Base-by-base conservation (phyloP, 2,329 filamentous ascomycete genomes). In the Exophiala aquamarina region DNA sequence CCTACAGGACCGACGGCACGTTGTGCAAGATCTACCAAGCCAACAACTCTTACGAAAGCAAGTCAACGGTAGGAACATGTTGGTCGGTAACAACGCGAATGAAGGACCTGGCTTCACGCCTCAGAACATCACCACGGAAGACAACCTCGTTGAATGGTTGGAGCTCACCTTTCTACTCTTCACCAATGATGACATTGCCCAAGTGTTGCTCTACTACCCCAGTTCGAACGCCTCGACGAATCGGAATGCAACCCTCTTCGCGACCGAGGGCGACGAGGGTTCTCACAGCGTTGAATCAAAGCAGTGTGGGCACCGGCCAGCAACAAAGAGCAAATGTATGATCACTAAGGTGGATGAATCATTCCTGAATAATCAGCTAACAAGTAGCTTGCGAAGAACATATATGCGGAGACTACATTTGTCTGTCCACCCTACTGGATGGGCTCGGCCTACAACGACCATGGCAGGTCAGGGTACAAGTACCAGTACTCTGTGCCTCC, bases 361-460 rank as follows among this genome's bases (percentile, higher is more conserved):
- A 34, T 34, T 34, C 11, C 23, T 26, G n/a, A n/a, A n/a, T 26
- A 6, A 6, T 26, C 19, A 17, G 17, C 44, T 45, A 28, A 52
- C 29, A 3, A 23, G 15, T 20, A 36, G 8, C 6, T 26, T 6
- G 11, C 2, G 8, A 50, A 61, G 36, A 76, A 79, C 57, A 72
- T 82, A 38, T 76, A 75, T 52, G 76, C 72, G 33, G 79, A 83
- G 60, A 67, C 72, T 1, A 76, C 75, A 2, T 81, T 81, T 50
- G 67, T 75, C 34, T 82, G 79, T 58, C 73, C 78, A 0, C 70
- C 73, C 0, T 80, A 81, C 61, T 81, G 73, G 58, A 65, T 81
- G 20, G 71, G 73, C 52, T 68, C 67, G 10, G 77, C 73, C 3
- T 78, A 68, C 62, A 55, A 64, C 14, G 75, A 76, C 51, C 53